These are phyloP conservation scores for Kazachstania kunashirensis DNA, from an alignment of 805 yeast species.

Conservation along the genomic window DNA sequence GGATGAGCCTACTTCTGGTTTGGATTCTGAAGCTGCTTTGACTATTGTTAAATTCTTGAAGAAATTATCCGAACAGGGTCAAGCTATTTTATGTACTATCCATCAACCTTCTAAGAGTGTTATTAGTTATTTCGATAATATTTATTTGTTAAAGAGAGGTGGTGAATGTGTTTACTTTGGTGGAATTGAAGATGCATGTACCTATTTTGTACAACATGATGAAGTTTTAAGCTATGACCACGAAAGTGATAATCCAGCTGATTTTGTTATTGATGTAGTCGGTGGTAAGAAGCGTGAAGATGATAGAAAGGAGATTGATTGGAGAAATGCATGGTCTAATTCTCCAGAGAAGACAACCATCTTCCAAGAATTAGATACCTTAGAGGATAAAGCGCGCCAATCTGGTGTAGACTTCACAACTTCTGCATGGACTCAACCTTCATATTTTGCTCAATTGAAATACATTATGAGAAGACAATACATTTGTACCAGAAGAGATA, in stretches of 20 bases:
- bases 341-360: slow-evolving; percentile 10
- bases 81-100: slow-evolving; percentile 50
- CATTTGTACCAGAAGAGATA: slow-evolving; percentile 49
- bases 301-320: slow-evolving; percentile 12
- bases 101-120: slow-evolving; percentile 59
- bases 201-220: slow-evolving; percentile 45
- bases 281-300: slow-evolving; percentile 49
- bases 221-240: slow-evolving; percentile 42
- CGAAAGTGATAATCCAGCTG: slow-evolving; percentile 59
- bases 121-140: slow-evolving; percentile 49
- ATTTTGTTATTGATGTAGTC: slow-evolving; percentile 57
- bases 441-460: slow-evolving; percentile 38
- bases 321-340: slow-evolving; percentile 18
- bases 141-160: slow-evolving; percentile 55
- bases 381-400: slow-evolving; percentile 14
- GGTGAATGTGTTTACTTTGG: slow-evolving; percentile 69
- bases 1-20: slow-evolving; percentile 54
- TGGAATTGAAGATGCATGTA: slow-evolving; percentile 52
- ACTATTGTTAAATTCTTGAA: slow-evolving; percentile 44
- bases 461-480: slow-evolving; percentile 35
- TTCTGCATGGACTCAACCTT: slow-evolving; percentile 24
- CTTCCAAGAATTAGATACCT: slow-evolving; percentile 1
- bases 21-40: slow-evolving; percentile 54
- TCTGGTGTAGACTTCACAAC: slow-evolving; percentile 14
- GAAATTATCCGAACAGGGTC: slow-evolving; percentile 42